Base-by-base conservation (phyloP, 2,329 filamentous ascomycete genomes). In the Chaetomium sp. region DNA sequence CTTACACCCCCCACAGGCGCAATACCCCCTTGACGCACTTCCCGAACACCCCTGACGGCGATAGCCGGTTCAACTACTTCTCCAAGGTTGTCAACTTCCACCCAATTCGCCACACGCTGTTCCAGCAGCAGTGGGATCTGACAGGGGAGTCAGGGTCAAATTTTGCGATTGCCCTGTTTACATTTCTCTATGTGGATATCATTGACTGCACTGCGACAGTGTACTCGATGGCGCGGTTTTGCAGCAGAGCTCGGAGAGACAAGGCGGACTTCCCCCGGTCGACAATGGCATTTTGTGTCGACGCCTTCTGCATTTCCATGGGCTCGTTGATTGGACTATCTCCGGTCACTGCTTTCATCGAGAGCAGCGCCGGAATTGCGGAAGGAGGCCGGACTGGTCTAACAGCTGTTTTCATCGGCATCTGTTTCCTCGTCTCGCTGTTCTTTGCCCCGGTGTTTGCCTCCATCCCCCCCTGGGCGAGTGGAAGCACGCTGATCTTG, bases 251-350 rank as follows among this genome's bases (percentile, higher is more conserved):
- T 77, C 83, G 69, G 3, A 65, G 69, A 21, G 81, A 85, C 54
- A 86, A 89, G 87, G 58, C 88, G n/a, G 92, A 96, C 74, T 97
- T 97, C 68, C 91, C 93, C 60, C 88, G 92, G 49, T 93, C 90
- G 2, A 92, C 92, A 0, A 78, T 94, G 35, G 93, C 93, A 1
- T 93, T 92, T 75, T 89, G 85, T 70, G 86, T 85, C 3, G 90
- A 93, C 69, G 89, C 90, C 1, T 76, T 87, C 16, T 88, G 87
- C 66, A 91, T 92, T 68, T 90, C 88, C 0, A 84, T 92, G 57
- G 88, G 89, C 3, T 85, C 87, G 0, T 79, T 93, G 0, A 82
- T 92, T 92, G 64, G 90, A 89, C 2, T 85, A 82, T 89, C 89
- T 0, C 90, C 90, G 0, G 86, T 90, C 0, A 92, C 90, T 0